A percentile compares a stretch with the other conserved stretches of the same genome.
Conservation (phyloP, 345 rosid species). For the Diplotaxis tenuifolia region DNA sequence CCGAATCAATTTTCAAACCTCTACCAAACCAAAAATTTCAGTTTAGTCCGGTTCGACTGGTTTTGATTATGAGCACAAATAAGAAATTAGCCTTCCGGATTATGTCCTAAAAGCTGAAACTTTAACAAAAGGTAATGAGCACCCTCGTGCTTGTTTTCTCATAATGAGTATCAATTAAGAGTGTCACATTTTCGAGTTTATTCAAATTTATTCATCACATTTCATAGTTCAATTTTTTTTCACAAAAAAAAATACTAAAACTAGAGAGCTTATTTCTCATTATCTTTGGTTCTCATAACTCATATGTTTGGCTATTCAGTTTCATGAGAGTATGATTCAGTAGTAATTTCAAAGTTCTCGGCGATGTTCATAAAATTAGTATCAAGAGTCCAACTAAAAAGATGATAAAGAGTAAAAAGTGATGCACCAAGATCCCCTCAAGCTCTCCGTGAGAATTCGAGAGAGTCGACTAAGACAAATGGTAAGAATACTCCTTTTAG, state of each 20-base stretch:
- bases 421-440: background rate
- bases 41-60: too few relatives aligned
- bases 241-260: background rate
- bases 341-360: background rate
- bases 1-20: too few relatives aligned
- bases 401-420: background rate
- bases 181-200: background rate
- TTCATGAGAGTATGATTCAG: background rate
- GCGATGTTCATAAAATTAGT: background rate
- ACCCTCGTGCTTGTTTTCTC: background rate
- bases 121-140: too few relatives aligned
- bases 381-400: background rate
- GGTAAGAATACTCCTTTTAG: background rate
- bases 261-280: background rate
- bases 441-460: background rate
- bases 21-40: too few relatives aligned
- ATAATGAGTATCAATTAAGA: too few relatives aligned
- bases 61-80: too few relatives aligned
- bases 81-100: too few relatives aligned
- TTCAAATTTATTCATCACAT: background rate
- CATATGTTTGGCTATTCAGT: background rate
- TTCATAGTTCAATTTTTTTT: too few relatives aligned
- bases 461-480: background rate
- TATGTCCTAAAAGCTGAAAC: too few relatives aligned
- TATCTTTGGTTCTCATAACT: background rate